phyloP scores from a whole-genome alignment of 768 basidiomycete genomes.

The Podaxis sp. region DNA sequence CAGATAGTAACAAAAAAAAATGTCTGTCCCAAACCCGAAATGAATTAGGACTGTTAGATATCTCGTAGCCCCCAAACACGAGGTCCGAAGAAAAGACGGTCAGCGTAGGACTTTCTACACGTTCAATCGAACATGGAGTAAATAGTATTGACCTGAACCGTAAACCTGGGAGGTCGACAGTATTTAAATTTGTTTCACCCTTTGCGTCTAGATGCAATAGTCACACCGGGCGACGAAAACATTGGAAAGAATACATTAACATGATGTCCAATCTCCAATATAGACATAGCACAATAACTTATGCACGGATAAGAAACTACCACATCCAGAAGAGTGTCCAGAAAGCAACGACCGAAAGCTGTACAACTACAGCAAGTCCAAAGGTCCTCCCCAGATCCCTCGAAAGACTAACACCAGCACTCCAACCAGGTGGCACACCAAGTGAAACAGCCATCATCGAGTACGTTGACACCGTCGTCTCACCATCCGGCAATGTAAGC shows the following conservation, averaged over 20 bases:
- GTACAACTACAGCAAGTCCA: not conserved
- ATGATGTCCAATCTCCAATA: not conserved
- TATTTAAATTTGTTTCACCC: not conserved
- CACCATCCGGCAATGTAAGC: constrained; percentile 49
- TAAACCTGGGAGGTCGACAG: not conserved
- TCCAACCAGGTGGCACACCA: constrained; percentile 62
- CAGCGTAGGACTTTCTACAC: no score
- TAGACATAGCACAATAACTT: not conserved
- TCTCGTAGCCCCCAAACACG: no score
- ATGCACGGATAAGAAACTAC: not conserved
- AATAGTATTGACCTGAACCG: no score
- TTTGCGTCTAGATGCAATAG: not conserved
- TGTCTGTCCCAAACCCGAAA: no score
- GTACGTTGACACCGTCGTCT: constrained; percentile 50
- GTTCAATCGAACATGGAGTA: no score
- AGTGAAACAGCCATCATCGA: constrained; percentile 45
- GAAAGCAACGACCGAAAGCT: not conserved
- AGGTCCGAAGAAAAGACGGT: no score
- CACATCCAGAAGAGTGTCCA: not conserved
- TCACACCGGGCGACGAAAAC: not conserved
- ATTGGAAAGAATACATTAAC: not conserved
- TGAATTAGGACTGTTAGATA: no score
- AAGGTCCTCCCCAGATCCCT: not conserved
- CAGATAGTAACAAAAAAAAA: no score
- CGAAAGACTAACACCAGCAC: constrained; percentile 14